Percentiles rank a stretch among this genome's conserved stretches.
These are phyloP conservation scores for Neofusicoccum sp. DNA, from an alignment of 2,329 filamentous ascomycete genomes.

Conservation along the genomic window DNA sequence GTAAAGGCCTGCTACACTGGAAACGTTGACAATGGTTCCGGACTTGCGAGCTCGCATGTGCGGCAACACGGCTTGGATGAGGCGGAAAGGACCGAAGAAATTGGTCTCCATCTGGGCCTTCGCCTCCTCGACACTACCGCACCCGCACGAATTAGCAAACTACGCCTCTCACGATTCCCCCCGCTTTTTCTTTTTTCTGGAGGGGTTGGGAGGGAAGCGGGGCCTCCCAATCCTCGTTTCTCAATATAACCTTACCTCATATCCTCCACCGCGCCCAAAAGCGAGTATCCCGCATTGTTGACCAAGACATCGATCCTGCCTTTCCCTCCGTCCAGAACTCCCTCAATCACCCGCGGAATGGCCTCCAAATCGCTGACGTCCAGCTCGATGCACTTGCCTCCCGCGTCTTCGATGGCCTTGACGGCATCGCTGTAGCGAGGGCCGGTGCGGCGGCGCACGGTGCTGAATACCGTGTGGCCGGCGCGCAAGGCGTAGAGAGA, in stretches of 20 bases:
- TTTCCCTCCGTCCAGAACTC: conserved; percentile 1
- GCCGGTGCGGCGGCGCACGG: conserved; percentile 24
- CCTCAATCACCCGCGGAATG: not conserved
- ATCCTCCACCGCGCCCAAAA: conserved; percentile 27
- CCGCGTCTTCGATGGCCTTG: not conserved
- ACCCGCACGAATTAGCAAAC: too few relatives aligned
- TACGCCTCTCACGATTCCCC: not conserved
- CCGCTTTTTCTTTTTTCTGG: not conserved
- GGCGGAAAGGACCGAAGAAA: conserved; percentile 56
- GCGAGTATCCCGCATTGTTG: conserved; percentile 32
- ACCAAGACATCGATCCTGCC: conserved; percentile 29
- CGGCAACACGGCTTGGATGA: conserved; percentile 53
- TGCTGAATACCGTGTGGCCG: conserved; percentile 31
- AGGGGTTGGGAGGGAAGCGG: too few relatives aligned
- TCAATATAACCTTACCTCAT: not conserved
- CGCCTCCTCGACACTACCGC: not conserved
- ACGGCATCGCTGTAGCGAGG: not conserved
- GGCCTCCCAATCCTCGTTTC: too few relatives aligned
- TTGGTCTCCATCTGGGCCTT: conserved; percentile 41
- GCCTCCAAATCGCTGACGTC: conserved; percentile 20
- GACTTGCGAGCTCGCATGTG: conserved; percentile 41
- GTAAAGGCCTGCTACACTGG: conserved; percentile 48
- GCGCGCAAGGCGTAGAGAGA: conserved; percentile 22
- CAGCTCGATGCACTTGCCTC: conserved; percentile 23
- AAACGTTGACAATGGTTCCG: conserved; percentile 50